These are phyloP conservation scores for Talaromyces funiculosus DNA, from an alignment of 2,329 filamentous ascomycete species.

Conservation along the genomic window DNA sequence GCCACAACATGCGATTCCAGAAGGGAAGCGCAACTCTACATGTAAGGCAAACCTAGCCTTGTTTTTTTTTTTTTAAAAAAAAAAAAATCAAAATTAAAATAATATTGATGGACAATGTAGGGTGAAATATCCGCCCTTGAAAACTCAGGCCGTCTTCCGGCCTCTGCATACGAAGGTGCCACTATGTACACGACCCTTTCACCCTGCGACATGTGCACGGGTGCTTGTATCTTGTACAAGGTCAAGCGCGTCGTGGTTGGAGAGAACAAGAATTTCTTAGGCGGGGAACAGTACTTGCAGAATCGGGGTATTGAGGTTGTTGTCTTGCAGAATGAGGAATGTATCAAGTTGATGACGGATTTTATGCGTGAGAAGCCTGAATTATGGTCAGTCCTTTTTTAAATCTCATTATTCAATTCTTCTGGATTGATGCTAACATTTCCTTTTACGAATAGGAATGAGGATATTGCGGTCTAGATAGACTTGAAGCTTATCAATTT, in stretches of 20 bases:
- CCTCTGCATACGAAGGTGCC: slow-evolving; percentile 61
- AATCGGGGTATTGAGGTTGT: slow-evolving; percentile 65
- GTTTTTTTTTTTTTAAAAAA: no score
- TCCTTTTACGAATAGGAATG: slow-evolving; percentile 43
- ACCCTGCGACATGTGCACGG: slow-evolving; percentile 77
- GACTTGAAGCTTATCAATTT: background rate
- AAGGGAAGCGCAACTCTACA: slow-evolving; percentile 66
- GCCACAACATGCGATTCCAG: slow-evolving; percentile 72
- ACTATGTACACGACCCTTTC: slow-evolving; percentile 82
- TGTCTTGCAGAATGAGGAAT: slow-evolving; percentile 61
- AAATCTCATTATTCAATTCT: background rate
- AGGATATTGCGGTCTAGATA: slow-evolving; percentile 52
- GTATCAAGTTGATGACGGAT: slow-evolving; percentile 62
- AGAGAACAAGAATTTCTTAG: slow-evolving; percentile 70
- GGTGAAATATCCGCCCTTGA: slow-evolving; percentile 72
- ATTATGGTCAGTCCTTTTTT: slow-evolving; percentile 55
- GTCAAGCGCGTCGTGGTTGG: slow-evolving; percentile 69
- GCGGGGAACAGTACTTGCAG: slow-evolving; percentile 65
- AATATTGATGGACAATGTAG: slow-evolving; percentile 37
- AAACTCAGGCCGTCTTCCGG: slow-evolving; percentile 66
- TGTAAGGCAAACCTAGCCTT: no score
- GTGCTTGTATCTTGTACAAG: slow-evolving; percentile 70
- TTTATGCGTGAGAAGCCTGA: slow-evolving; percentile 69
- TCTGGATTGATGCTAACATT: background rate
- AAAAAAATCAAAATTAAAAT: no score